Base-by-base conservation (phyloP, 2,329 filamentous ascomycete genomes). In the Nemania serpens region DNA sequence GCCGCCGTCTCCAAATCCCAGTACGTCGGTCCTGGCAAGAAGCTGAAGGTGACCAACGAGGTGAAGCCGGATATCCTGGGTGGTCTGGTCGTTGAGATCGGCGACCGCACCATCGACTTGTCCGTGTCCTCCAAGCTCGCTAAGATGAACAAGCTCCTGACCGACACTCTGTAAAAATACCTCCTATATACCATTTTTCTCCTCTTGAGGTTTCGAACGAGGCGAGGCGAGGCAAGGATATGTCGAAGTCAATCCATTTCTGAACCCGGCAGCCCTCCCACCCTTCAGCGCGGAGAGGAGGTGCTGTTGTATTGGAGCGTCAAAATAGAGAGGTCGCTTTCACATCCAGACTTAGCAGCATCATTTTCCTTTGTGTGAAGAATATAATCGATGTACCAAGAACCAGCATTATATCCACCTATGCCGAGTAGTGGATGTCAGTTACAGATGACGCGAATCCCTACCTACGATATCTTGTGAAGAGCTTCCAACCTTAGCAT, bases 61-160 rank as follows among this genome's bases (percentile, higher is more conserved):
- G 91, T 98, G 79, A 95, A 97, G 87, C 86, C 94, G 64, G 94
- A 98, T 61, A 94, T 99, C 75, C 81, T 96, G 69, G 95, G 95
- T 69, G 95, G 95, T 65, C 88, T 99, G 70, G 81, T 99, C 69
- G 94, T 99, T 75, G 94, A 98, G 83, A 90, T 98, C 71, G 94
- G 93, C 74, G 94, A 98, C 85, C 91, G 94, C 76, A 98, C 94
- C 78, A 97, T 99, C 76, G 95, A 99, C 81, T 90, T 97, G 71
- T 95, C 90, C 80, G 93, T 99, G 75, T 94, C 94, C 51, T 84
- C 91, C 77, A 96, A 94, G 86, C 90, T 99, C 80, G 86, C 91
- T 78, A 96, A 93, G 88, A 91, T 99, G 87, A 99, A 99, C 91
- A 99, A 98, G 90, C 89, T 97, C 78, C 90, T 99, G 76, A 93